Base-by-base conservation (phyloP, 2,329 filamentous ascomycete genomes). In the Penicillium sp. region DNA sequence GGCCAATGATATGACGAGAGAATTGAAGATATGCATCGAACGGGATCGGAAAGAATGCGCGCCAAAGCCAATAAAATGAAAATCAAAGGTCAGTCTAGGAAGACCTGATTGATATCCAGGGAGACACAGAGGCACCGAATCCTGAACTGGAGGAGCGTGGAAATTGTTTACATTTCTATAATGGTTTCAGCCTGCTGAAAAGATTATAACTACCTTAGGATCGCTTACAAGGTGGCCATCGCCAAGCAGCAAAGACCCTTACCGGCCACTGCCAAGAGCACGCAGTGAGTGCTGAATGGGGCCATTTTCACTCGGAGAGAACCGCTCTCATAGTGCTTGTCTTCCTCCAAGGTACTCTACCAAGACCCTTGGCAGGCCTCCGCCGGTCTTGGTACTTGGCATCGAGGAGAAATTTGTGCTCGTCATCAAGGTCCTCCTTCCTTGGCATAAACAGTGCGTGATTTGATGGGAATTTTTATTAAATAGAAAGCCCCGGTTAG, bases 401-500 rank as follows among this genome's bases (percentile, higher is more conserved):
- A 54, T 48, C 19, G 37, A 28, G n/a, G 29, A 31, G 16, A 18
- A 18, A 5, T 37, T 48, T 37, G 11, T 47, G 40, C 53, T 37
- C 46, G 29, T 14, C 10, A 24, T 43, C 63, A 62, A 66, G 59
- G 64, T 65, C 58, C 65, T 55, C 36, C 65, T 55, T 34, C 29
- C 52, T 54, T 56, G 42, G 50, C 39, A 19, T 29, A 3, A 5
- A 11, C 9, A 19, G 24, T 19, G 39, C 4, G 24, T 5, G 10
- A 28, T 28, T 28, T 28, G 10, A 5, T 10, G 10, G 24, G 24
- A 28, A 5, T 28, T 28, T 28, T 28, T 28, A 10, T n/a, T n/a
- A n/a, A n/a, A n/a, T n/a, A n/a, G n/a, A n/a, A n/a, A n/a, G n/a
- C n/a, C n/a, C n/a, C n/a, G n/a, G n/a, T n/a, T n/a, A n/a, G n/a